Base-by-base conservation (phyloP, 192 early-diverging fungal genomes). In the Podila epigama region DNA sequence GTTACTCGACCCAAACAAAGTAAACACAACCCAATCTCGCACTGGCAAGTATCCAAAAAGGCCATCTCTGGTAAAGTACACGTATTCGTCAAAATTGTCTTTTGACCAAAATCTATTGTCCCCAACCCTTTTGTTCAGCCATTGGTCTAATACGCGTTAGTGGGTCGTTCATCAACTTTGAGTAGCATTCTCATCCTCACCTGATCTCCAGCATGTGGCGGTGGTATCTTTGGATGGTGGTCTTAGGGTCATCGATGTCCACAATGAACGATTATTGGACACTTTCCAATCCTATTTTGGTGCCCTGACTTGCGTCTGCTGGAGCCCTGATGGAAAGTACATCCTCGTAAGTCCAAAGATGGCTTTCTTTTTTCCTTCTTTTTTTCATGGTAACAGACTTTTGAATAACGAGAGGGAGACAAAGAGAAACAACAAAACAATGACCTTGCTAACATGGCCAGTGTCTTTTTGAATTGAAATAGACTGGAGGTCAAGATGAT, bases 401-500 rank as follows among this genome's bases (percentile, higher is more conserved):
- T n/a, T n/a, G n/a, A n/a, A n/a, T n/a, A n/a, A n/a, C n/a, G n/a
- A n/a, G n/a, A n/a, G n/a, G n/a, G n/a, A n/a, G n/a, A n/a, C n/a
- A n/a, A n/a, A n/a, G n/a, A n/a, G n/a, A n/a, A n/a, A n/a, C n/a
- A n/a, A n/a, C n/a, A n/a, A n/a, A n/a, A n/a, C n/a, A n/a, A n/a
- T n/a, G n/a, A n/a, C n/a, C n/a, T n/a, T n/a, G n/a, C n/a, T n/a
- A n/a, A n/a, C n/a, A n/a, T n/a, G n/a, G n/a, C n/a, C n/a, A n/a
- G n/a, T n/a, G n/a, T 25, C 29, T 18, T n/a, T 40, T 63, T 63
- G n/a, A 25, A 50, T 62, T 4, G 16, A 8, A 11, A 40, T 67
- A 86, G 71, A 89, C 92, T 3, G 95, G 97, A 27, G 95, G 95
- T 11, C 94, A 99, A 66, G 96, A 99, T 80, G 95, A 99, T 69